Percentiles rank a stretch among this genome's conserved stretches.
These are phyloP conservation scores for Mortierella sp. DNA, from an alignment of 371 early-diverging fungal genomes.

Conservation along the genomic window DNA sequence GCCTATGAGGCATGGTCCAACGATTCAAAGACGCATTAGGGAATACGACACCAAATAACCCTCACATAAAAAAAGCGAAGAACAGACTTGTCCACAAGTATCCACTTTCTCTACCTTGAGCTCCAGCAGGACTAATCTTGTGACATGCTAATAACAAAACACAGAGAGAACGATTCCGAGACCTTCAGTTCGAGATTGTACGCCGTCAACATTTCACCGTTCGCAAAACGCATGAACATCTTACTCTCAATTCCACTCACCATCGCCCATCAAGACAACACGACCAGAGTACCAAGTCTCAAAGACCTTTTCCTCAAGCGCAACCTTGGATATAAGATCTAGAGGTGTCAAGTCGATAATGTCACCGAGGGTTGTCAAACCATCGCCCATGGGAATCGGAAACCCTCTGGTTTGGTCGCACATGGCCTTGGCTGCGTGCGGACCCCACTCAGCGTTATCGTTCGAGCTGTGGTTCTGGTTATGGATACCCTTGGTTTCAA, in stretches of 20 bases:
- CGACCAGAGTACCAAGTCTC: background rate
- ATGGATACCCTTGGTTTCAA: background rate
- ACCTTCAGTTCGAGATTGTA: too few relatives aligned
- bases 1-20: background rate
- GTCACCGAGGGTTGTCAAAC: background rate
- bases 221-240: too few relatives aligned
- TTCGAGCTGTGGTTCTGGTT: background rate
- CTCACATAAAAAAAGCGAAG: background rate
- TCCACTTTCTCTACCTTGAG: background rate
- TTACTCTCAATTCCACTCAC: background rate
- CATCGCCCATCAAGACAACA: background rate
- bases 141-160: background rate
- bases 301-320: background rate
- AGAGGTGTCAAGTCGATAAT: background rate
- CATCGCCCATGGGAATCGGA: background rate
- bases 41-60: too few relatives aligned
- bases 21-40: too few relatives aligned
- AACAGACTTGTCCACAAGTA: too few relatives aligned
- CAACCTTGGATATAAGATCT: background rate
- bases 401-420: background rate
- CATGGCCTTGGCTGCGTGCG: background rate
- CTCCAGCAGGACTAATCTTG: background rate
- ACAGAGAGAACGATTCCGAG: too few relatives aligned
- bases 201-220: too few relatives aligned
- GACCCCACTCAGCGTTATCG: background rate